Evolutionary conservation across 1,139 yeast genomes (phyloP).

Genomic region (Lodderomyces beijingensis): DNA sequence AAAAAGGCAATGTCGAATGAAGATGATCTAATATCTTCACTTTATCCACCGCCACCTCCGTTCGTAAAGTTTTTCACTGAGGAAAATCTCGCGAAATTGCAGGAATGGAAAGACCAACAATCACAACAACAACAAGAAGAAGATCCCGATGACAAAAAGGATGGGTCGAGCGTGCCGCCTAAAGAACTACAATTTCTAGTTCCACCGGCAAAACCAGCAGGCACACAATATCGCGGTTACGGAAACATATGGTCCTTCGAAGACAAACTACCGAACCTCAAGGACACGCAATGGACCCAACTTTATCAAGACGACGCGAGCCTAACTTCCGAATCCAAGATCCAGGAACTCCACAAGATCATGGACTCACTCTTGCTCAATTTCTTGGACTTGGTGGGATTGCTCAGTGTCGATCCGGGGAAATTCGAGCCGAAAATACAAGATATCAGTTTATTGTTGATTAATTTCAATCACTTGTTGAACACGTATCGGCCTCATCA

Average conservation of each 20-base stretch:
- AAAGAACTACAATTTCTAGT: slow-evolving; percentile 49
- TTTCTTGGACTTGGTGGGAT: slow-evolving; percentile 69
- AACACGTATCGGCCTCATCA: slow-evolving; percentile 90
- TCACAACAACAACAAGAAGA: slow-evolving; percentile 7
- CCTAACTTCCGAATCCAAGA: slow-evolving; percentile 50
- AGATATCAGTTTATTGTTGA: slow-evolving; percentile 65
- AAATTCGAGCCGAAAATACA: slow-evolving; percentile 64
- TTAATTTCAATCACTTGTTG: slow-evolving; percentile 78
- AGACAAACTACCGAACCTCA: slow-evolving; percentile 64
- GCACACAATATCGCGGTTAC: slow-evolving; percentile 66
- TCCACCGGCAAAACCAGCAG: slow-evolving; percentile 65
- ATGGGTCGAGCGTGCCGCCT: slow-evolving; percentile 3
- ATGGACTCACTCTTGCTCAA: slow-evolving; percentile 65
- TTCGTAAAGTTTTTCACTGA: slow-evolving; percentile 64
- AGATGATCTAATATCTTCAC: slow-evolving; percentile 52
- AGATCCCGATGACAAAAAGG: slow-evolving; percentile 3
- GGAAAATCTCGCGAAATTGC: slow-evolving; percentile 46
- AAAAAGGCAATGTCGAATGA: slow-evolving; percentile 1
- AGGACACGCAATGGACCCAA: slow-evolving; percentile 65
- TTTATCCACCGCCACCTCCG: slow-evolving; percentile 87
- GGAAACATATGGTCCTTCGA: slow-evolving; percentile 80
- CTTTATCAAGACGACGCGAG: slow-evolving; percentile 50
- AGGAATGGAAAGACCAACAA: slow-evolving; percentile 15
- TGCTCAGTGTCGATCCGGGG: slow-evolving; percentile 66
- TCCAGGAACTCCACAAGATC: slow-evolving; percentile 63